phyloP scores from a whole-genome alignment of 371 early-diverging fungal species.

The Mortierella polycephala region DNA sequence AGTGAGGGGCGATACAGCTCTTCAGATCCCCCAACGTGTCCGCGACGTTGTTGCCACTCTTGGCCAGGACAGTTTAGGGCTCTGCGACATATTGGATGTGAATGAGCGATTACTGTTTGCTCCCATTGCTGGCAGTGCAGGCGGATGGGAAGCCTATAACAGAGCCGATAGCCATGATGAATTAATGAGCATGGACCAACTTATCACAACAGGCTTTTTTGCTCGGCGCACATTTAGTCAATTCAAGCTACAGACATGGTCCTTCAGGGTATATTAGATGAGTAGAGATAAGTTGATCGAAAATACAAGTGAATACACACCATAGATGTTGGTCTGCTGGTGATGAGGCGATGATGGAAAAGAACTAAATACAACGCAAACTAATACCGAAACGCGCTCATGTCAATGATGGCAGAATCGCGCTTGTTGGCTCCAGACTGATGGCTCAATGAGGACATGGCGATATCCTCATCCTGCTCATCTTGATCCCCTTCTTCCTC shows the following conservation, averaged over 20 bases:
- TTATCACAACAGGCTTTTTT: constrained; percentile 17
- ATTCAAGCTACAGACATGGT: constrained; percentile 13
- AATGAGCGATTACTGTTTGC: constrained; percentile 63
- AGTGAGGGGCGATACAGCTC: too few species aligned
- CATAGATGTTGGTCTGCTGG: too few species aligned
- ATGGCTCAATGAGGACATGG: constrained; percentile 22
- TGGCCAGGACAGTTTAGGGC: constrained; percentile 54
- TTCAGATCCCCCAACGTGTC: constrained; percentile 38
- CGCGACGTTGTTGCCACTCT: constrained; percentile 55
- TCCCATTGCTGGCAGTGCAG: constrained; percentile 65
- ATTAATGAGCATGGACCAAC: constrained; percentile 17
- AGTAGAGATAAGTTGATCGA: not conserved
- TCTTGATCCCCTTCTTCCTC: not conserved
- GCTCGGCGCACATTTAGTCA: not conserved
- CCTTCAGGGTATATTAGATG: constrained; percentile 10
- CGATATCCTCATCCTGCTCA: constrained; percentile 17
- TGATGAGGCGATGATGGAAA: not conserved
- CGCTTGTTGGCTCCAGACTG: constrained; percentile 13
- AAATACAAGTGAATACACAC: constrained; percentile 5
- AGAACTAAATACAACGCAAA: not conserved
- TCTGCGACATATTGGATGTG: constrained; percentile 66
- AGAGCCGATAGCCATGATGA: constrained; percentile 63
- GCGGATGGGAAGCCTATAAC: constrained; percentile 66
- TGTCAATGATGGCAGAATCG: constrained; percentile 44
- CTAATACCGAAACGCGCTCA: constrained; percentile 31